phyloP scores from a whole-genome alignment of 192 early-diverging fungal species.

The Linnemannia hyalina region DNA sequence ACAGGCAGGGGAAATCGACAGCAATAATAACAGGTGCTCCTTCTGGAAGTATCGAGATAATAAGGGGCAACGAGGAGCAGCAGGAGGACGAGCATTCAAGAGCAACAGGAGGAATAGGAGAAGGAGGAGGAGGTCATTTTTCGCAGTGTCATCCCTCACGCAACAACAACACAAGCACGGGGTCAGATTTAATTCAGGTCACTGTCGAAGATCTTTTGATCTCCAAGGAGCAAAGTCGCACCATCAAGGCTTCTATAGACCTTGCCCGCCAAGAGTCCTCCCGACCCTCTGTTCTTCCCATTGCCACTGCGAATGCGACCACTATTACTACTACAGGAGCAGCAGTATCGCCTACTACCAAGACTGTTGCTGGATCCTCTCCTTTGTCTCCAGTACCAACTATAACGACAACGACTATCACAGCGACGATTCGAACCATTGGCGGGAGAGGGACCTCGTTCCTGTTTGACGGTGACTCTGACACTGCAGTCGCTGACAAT shows the following conservation, averaged over 20 bases:
- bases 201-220: slow-evolving; percentile 51
- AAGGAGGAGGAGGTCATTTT: slow-evolving; percentile 14
- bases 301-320: neutral
- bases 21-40: neutral
- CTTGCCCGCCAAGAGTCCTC: neutral
- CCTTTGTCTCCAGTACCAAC: neutral
- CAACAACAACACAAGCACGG: slow-evolving; percentile 28
- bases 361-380: neutral
- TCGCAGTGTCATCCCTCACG: slow-evolving; percentile 4
- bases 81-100: neutral
- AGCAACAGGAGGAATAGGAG: slow-evolving; percentile 1
- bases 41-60: neutral
- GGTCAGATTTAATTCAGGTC: slow-evolving; percentile 49
- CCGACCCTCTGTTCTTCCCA: neutral
- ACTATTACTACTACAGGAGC: neutral
- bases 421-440: slow-evolving; percentile 29
- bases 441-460: slow-evolving; percentile 15
- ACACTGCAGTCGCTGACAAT: no score
- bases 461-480: slow-evolving; percentile 15
- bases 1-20: neutral
- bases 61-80: neutral
- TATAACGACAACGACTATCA: slow-evolving; percentile 17
- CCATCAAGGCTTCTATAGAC: slow-evolving; percentile 26
- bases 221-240: slow-evolving; percentile 36
- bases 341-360: neutral